Percentiles rank a stretch among this genome's conserved stretches.
phyloP scores from a whole-genome alignment of 2,329 filamentous ascomycete genomes.

The Fusarium napiforme region DNA sequence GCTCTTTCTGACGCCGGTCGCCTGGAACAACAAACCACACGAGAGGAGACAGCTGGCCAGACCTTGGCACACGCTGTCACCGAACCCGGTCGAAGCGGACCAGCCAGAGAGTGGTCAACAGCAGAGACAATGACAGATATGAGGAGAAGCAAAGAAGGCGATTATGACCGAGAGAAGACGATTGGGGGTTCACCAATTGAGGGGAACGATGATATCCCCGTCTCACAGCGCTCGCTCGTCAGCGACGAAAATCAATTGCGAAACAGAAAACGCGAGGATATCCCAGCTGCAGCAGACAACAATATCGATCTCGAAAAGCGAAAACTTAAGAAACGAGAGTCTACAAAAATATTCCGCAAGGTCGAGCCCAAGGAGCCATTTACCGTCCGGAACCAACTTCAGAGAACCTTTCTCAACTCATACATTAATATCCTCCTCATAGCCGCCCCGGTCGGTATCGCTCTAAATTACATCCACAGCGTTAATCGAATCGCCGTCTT shows the following conservation, averaged over 20 bases:
- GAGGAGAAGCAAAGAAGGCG: slow-evolving; percentile 17
- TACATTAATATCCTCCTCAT: slow-evolving; percentile 88
- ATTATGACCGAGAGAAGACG: slow-evolving; percentile 26
- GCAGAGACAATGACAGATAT: slow-evolving; percentile 41
- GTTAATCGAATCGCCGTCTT: slow-evolving; percentile 75
- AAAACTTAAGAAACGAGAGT: slow-evolving; percentile 55
- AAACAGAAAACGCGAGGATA: slow-evolving; percentile 48
- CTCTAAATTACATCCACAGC: slow-evolving; percentile 69
- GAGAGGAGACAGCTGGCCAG: slow-evolving; percentile 40
- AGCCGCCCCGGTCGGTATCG: slow-evolving; percentile 83
- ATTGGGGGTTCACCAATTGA: slow-evolving; percentile 32
- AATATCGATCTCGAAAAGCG: slow-evolving; percentile 39
- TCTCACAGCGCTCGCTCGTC: slow-evolving; percentile 33
- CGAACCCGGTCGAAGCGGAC: slow-evolving; percentile 45
- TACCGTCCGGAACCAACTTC: slow-evolving; percentile 73
- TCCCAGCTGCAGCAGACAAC: slow-evolving; percentile 6
- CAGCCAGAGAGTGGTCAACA: slow-evolving; percentile 42
- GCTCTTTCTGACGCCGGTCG: slow-evolving; percentile 44
- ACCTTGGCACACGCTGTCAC: slow-evolving; percentile 51
- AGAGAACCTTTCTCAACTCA: slow-evolving; percentile 80
- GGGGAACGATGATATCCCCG: slow-evolving; percentile 30
- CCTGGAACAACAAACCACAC: slow-evolving; percentile 48
- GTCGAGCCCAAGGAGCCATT: slow-evolving; percentile 65
- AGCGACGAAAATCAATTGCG: slow-evolving; percentile 42
- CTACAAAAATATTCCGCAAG: slow-evolving; percentile 56